Evolutionary conservation across 331 rosid species (phyloP), one percentile per base, ranked within the genome.

Genomic region (Prunus yedoensis): DNA sequence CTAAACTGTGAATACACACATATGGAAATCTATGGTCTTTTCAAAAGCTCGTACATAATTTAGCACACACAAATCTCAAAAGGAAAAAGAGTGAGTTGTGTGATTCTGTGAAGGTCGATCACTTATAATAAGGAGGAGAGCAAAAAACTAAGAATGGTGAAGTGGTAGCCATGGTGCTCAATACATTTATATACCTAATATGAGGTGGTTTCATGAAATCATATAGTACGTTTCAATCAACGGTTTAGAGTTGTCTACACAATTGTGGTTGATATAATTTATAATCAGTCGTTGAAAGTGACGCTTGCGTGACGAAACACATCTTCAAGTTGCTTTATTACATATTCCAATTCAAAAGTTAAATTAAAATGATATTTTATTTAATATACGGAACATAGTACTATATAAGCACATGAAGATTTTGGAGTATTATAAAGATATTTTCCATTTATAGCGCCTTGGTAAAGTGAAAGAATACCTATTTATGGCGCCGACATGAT

Each of bases 191-290:
- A 5, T 12, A 43, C 0, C 6, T 12, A 60, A 32, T 27, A 59
- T 25, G 18, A 59, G 35, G 38, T 25, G 65, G 12, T 45, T 43
- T 21, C 17, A 43, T 20, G 18, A 6, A 38, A 38, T 38, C 43
- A 38, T 38, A 27, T 13, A 60, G 0, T 3, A 1, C 12, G 0
- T 25, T 60, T 27, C 5, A 27, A 60, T 25, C 41, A 60, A 60
- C 5, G 17, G 16, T 0, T 59, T 3, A 0, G 0, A 0, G 1
- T 57, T 2, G 12, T 0, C 25, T 2, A 57, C 3, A 1, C 8
- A 0, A 20, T 57, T 57, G 62, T 4, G 2, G 1, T 57, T 10
- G 43, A 38, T 38, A 38, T 38, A 5, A 38, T 8, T 38, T 38
- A 38, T 6, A 38, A 6, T 38, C 6, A 38, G 9, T 6, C 43